Base-by-base conservation (phyloP, 2,329 filamentous ascomycete genomes). In the Didymella exigua region DNA sequence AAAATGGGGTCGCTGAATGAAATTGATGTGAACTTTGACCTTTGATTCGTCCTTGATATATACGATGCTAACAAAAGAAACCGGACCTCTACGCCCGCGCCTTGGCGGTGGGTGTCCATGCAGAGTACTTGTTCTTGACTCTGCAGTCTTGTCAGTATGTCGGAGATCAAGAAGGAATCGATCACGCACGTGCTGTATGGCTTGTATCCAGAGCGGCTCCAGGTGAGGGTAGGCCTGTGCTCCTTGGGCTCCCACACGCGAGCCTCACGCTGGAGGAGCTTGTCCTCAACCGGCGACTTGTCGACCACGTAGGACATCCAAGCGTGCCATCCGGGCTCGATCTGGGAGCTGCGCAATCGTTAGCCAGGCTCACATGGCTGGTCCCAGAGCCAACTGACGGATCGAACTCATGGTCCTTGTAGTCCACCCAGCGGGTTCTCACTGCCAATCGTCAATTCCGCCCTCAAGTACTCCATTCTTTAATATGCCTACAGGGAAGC, bases 221-320 rank as follows among this genome's bases (percentile, higher is more conserved):
- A 79, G 24, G 95, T 97, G 67, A 86, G 80, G 76, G 91, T 95
- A 60, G 89, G 87, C 59, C 87, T 81, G 70, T 93, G 85, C 69
- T 88, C 83, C 52, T 82, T 81, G 56, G 87, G 82, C 75, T 96
- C 92, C 89, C 93, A 98, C 31, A 81, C 76, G 59, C 91, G 85
- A 41, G 86, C 76, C 64, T 86, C 82, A 47, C 86, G 79, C 68
- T 86, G 84, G 60, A 96, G 72, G 59, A 95, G 76, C 47, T 87
- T 80, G 75, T 99, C 95, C 70, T 89, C 78, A 31, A 82, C 85
- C 1, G 95, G 95, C 31, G 93, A 87, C 77, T 90, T 89, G 77
- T 98, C 92, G 69, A 96, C 88, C 78, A 87, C 81, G 79, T 99
- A 98, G 63, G 91, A 91, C 67, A 99, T 92, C 95, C 95, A 99